Evolutionary conservation across 306 rosid species (phyloP), one percentile per base, ranked within the genome.

Genomic region (Casuarina equisetifolia): DNA sequence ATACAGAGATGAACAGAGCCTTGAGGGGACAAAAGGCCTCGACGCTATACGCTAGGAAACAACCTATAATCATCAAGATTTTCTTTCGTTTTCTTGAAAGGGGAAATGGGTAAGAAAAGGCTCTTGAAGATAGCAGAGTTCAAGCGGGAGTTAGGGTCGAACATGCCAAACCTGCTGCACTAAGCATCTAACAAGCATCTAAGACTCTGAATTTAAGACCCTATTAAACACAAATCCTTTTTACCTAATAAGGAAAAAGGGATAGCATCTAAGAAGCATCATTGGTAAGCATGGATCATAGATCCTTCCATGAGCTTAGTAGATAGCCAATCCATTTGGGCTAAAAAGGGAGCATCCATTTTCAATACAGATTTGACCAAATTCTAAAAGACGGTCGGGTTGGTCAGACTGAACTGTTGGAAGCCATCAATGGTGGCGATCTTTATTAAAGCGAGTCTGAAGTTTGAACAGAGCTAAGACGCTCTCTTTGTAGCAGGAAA

Each of bases 281-380:
- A 67, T 17, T 67, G 46, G n/a, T 9, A 64, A 64, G 13, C n/a
- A 53, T 59, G 48, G 11, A 3, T 51, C 81, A 79, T 83, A 8
- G 86, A 79, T 83, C 8, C 78, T 78, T 67, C 45, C 12, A 66
- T 9, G 46, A 67, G 9, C 12, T 42, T 36, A 57, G 4, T 68
- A 13, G 3, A 45, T 44, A 54, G 42, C 64, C 67, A 82, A 67
- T 67, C 50, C 43, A 43, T 16, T 45, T 20, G 80, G 35, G 77
- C 69, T 9, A 79, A 88, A 80, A 87, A 79, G 89, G 70, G 43
- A 61, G 74, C 76, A 68, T 77, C 52, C 76, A 80, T 76, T 83
- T 85, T 86, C 87, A 83, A 83, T 76, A 51, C 25, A 61, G 76
- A 75, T 78, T 89, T 91, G 97, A 91, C 93, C 88, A 73, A 67